Percentiles rank a stretch among this genome's conserved stretches.
Evolutionary conservation across 768 basidiomycete species (phyloP).

Genomic region (Panaeolus papilionaceus): DNA sequence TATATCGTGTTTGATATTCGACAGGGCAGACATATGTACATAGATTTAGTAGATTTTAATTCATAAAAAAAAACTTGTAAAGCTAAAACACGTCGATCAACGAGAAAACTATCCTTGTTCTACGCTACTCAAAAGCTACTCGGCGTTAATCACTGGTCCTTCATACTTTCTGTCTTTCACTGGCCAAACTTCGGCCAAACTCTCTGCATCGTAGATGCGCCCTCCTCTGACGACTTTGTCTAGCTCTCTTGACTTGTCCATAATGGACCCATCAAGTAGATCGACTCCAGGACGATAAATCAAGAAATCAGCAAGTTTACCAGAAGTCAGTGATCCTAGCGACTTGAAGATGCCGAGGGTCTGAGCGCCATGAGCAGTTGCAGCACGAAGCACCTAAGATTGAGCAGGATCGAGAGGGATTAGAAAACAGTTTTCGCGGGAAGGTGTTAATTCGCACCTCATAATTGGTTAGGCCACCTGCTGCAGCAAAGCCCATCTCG

Average conservation of each 20-base stretch:
- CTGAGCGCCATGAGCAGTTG: conserved; percentile 67
- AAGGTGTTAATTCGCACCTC: conserved; percentile 48
- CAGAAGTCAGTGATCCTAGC: conserved; percentile 64
- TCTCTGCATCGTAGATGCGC: conserved; percentile 71
- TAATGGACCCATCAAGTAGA: conserved; percentile 59
- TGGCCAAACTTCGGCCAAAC: conserved; percentile 79
- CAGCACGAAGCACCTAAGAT: conserved; percentile 66
- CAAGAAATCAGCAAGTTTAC: conserved; percentile 76
- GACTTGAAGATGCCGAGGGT: conserved; percentile 69
- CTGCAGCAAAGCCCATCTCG: conserved; percentile 69
- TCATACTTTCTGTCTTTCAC: conserved; percentile 57
- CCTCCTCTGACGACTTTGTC: conserved; percentile 68
- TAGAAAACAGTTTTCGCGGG: not conserved
- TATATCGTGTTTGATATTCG: no score
- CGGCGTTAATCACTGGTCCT: conserved; percentile 66
- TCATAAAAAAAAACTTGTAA: not conserved
- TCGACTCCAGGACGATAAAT: conserved; percentile 68
- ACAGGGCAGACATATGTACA: no score
- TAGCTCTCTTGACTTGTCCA: conserved; percentile 53
- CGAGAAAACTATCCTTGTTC: not conserved
- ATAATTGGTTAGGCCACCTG: conserved; percentile 73
- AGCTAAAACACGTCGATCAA: not conserved
- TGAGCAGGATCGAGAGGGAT: not conserved
- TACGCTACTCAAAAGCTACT: conserved; percentile 28
- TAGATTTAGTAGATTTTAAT: not conserved